Base-by-base conservation (phyloP, 163 green algal genomes). In the Volvox carteri region DNA sequence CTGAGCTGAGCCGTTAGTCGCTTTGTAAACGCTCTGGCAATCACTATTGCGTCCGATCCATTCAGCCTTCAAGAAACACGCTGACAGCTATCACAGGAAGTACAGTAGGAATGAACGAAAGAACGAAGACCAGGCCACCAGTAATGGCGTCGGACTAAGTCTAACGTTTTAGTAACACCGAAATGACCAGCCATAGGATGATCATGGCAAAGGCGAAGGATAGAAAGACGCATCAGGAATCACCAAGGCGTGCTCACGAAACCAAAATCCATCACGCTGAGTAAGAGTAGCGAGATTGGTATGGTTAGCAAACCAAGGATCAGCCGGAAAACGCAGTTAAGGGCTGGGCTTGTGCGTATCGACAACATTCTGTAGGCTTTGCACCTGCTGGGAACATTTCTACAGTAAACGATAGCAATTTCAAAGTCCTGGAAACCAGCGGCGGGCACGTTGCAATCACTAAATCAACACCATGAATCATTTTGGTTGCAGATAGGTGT, bases 21-120 rank as follows among this genome's bases (percentile, higher is more conserved):
- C n/a, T n/a, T n/a, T n/a, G n/a, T n/a, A n/a, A n/a, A n/a, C n/a
- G n/a, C n/a, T n/a, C n/a, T n/a, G n/a, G n/a, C n/a, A n/a, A n/a
- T n/a, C n/a, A n/a, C n/a, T n/a, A n/a, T n/a, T n/a, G n/a, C n/a
- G 95, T 90, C 4, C 93, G 91, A 86, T 91, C 86, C 74, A 89
- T 84, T 2, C 44, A 86, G 23, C 90, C 78, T 14, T 1, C 28
- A 0, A 83, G 25, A 84, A n/a, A 83, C 77, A 21, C 58, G 84
- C 28, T 90, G 86, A 35, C 77, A 86, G 44, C 37, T 41, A n/a
- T 90, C 68, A 21, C 86, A 86, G 7, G 50, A 37, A 12, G 37
- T 37, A 1, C 88, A 25, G n/a, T 70, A 85, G 4, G 30, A 11
- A 4, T 19, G 25, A 23, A 85, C 58, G n/a, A 35, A 50, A 39